These are phyloP conservation scores for Corymbia calophylla DNA, from an alignment of 441 rosid genomes.

Conservation along the genomic window DNA sequence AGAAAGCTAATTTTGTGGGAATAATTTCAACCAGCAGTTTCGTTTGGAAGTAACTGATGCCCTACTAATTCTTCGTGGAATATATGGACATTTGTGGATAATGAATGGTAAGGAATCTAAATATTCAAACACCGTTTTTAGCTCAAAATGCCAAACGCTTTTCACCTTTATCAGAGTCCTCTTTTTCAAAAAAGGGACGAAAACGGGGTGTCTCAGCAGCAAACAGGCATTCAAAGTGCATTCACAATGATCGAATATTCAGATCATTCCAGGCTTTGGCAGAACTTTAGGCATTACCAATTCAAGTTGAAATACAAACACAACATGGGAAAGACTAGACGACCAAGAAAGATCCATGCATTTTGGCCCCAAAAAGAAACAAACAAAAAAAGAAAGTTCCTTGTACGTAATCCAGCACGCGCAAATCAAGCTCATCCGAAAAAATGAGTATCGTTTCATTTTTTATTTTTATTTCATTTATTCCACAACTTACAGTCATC, in stretches of 20 bases:
- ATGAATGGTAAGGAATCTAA: neutral
- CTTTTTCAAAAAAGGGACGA: neutral
- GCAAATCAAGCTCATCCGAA: neutral
- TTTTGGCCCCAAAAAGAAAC: neutral
- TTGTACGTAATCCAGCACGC: neutral
- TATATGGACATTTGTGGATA: neutral
- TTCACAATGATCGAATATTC: neutral
- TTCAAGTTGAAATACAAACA: neutral
- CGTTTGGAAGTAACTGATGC: neutral
- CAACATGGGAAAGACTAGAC: neutral
- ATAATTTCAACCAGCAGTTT: neutral
- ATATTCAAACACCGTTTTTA: neutral
- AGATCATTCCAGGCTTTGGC: neutral
- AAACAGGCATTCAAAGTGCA: neutral
- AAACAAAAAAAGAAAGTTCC: neutral
- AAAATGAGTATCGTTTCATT: neutral
- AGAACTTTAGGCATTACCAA: neutral
- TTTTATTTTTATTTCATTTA: neutral
- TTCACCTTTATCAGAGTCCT: neutral
- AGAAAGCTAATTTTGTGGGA: neutral
- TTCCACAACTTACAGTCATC: neutral
- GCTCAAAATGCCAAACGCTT: neutral
- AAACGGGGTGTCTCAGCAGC: neutral
- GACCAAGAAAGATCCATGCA: neutral
- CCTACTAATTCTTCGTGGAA: neutral